Percentiles rank a stretch among this genome's conserved stretches.
These are phyloP conservation scores for Imleria badia DNA, from an alignment of 768 basidiomycete species.

Conservation along the genomic window DNA sequence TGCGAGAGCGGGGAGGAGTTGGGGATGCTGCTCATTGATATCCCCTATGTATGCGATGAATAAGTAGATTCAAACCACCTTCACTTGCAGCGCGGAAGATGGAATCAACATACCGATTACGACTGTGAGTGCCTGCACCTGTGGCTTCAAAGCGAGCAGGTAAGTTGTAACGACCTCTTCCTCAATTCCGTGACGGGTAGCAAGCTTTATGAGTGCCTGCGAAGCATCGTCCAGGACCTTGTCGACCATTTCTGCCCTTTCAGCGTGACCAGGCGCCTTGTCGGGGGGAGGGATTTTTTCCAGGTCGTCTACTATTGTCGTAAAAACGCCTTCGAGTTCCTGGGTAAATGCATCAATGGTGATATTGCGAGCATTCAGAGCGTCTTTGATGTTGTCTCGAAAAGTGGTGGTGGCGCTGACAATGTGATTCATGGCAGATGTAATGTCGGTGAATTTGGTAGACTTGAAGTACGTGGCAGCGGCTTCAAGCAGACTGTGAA, in stretches of 20 bases:
- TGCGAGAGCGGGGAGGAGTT: background rate
- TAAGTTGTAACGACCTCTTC: background rate
- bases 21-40: conserved; percentile 14
- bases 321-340: conserved; percentile 11
- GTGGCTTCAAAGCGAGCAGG: background rate
- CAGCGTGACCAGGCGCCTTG: background rate
- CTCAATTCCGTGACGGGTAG: background rate
- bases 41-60: conserved; percentile 4
- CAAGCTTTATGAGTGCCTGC: background rate
- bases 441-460: conserved; percentile 1
- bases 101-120: conserved; percentile 5
- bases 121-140: conserved; percentile 1
- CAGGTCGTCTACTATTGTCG: background rate
- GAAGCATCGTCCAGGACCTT: conserved; percentile 3
- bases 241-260: conserved; percentile 5
- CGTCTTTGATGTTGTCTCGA: conserved; percentile 4
- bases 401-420: conserved; percentile 7
- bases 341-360: conserved; percentile 3
- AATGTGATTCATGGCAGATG: conserved; percentile 4
- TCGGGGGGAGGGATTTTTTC: background rate
- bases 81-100: background rate
- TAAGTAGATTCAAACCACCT: background rate
- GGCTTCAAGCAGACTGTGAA: conserved; percentile 1
- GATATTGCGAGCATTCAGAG: background rate
- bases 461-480: background rate